These are phyloP conservation scores for Rhinocladiella mackenziei DNA, from an alignment of 2,329 filamentous ascomycete genomes.

Conservation along the genomic window DNA sequence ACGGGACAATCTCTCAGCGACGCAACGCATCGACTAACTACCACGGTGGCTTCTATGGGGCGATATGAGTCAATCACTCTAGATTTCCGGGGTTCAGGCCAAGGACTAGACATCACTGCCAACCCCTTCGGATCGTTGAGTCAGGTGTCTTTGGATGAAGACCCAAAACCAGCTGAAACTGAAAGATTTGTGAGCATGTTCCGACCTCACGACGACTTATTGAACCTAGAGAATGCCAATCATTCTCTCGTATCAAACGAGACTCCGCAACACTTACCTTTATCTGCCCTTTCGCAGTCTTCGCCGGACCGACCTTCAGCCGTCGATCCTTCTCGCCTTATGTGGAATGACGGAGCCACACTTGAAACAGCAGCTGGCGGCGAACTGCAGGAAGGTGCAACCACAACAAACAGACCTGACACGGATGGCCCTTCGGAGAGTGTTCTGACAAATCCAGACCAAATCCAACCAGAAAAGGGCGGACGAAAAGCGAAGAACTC, in stretches of 20 bases:
- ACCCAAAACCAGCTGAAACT: conserved; percentile 7
- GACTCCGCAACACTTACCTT: neutral
- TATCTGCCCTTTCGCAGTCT: neutral
- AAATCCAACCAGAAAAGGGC: conserved; percentile 21
- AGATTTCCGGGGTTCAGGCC: conserved; percentile 21
- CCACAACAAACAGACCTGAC: neutral
- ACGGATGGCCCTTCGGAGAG: neutral
- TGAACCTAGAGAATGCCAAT: neutral
- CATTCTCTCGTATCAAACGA: neutral
- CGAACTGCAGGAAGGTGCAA: neutral
- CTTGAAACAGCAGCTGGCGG: neutral
- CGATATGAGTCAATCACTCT: conserved; percentile 27
- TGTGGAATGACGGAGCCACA: conserved; percentile 7
- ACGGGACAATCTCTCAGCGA: conserved; percentile 8
- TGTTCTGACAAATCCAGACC: conserved; percentile 2
- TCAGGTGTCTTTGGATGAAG: conserved; percentile 22
- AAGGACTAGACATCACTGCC: conserved; percentile 19
- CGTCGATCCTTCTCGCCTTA: conserved; percentile 2
- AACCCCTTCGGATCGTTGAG: conserved; percentile 29
- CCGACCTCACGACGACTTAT: conserved; percentile 2
- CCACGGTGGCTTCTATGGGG: conserved; percentile 26
- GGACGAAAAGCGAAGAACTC: conserved; percentile 26
- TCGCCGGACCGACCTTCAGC: conserved; percentile 1
- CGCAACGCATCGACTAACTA: conserved; percentile 16
- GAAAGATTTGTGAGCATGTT: conserved; percentile 2